Evolutionary conservation across 2,329 filamentous ascomycete species (phyloP).

Genomic region (Colletotrichum orbiculare): DNA sequence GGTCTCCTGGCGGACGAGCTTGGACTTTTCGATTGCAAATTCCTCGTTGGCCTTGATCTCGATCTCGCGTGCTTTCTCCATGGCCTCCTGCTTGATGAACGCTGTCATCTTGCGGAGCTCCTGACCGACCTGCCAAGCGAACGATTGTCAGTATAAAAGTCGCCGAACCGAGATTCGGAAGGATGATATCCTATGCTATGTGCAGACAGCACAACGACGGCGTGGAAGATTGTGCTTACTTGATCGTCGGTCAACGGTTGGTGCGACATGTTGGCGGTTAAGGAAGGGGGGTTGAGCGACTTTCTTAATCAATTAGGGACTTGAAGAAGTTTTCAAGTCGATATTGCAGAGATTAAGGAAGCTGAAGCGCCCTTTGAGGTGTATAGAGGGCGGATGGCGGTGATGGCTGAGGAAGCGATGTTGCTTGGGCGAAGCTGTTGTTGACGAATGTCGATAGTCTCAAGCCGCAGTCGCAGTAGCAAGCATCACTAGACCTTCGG

Average conservation of each 20-base stretch:
- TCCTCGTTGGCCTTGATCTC: constrained; percentile 98
- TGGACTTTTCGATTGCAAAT: constrained; percentile 98
- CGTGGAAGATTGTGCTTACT: constrained; percentile 32
- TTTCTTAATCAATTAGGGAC: constrained; percentile 32
- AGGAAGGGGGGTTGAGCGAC: constrained; percentile 29
- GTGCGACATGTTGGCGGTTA: constrained; percentile 38
- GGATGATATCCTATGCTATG: background rate
- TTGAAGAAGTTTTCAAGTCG: constrained; percentile 16
- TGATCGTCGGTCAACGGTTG: constrained; percentile 40
- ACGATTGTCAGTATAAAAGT: constrained; percentile 10
- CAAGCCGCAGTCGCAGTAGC: constrained; percentile 16
- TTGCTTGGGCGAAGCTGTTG: constrained; percentile 34
- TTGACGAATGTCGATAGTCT: constrained; percentile 32
- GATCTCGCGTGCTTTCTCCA: constrained; percentile 97
- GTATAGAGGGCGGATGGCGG: constrained; percentile 27
- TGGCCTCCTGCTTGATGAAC: constrained; percentile 98
- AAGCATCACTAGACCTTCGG: constrained; percentile 35
- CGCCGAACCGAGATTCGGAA: no score
- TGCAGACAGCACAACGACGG: background rate
- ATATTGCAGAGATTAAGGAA: constrained; percentile 17
- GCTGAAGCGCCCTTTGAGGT: constrained; percentile 15
- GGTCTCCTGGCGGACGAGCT: constrained; percentile 96
- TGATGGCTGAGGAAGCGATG: constrained; percentile 2
- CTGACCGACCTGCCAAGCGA: constrained; percentile 79
- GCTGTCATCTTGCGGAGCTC: constrained; percentile 99